These are phyloP conservation scores for Fomitopsis pulvina DNA, from an alignment of 768 basidiomycete species.

Conservation along the genomic window DNA sequence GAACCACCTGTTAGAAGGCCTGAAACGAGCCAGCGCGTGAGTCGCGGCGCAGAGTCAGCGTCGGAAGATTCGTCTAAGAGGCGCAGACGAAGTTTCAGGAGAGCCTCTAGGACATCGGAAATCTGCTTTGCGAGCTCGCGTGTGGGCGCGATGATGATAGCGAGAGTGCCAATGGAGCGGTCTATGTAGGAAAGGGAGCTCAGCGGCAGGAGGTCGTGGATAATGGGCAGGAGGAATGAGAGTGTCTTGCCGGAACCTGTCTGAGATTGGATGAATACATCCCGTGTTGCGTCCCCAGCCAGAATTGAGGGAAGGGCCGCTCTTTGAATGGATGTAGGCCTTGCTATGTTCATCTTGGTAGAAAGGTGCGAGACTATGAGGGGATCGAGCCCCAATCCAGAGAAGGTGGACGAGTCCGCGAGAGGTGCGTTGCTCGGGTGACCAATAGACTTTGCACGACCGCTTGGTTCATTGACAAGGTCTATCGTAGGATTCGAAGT, in stretches of 20 bases:
- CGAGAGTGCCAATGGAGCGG: conserved; percentile 89
- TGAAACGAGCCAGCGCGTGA: conserved; percentile 91
- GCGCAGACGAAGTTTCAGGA: conserved; percentile 72
- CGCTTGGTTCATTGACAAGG: conserved; percentile 1
- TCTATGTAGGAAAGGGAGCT: conserved; percentile 90
- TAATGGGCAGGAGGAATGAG: conserved; percentile 88
- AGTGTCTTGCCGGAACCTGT: conserved; percentile 97
- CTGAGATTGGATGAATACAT: conserved; percentile 92
- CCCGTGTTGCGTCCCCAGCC: conserved; percentile 37
- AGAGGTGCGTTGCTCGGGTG: conserved; percentile 82
- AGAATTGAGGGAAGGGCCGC: conserved; percentile 63
- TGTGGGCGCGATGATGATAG: conserved; percentile 91
- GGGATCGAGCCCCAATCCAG: conserved; percentile 77
- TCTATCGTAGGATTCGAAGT: conserved; percentile 24
- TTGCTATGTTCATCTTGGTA: conserved; percentile 72
- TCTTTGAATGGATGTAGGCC: conserved; percentile 88
- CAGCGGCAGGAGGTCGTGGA: conserved; percentile 89
- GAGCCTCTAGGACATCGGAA: conserved; percentile 82
- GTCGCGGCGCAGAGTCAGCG: conserved; percentile 30
- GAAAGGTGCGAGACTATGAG: conserved; percentile 73
- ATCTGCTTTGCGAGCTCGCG: conserved; percentile 96
- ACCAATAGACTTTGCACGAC: background rate
- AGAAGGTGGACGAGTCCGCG: conserved; percentile 67
- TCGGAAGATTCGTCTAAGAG: conserved; percentile 47
- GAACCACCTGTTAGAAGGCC: conserved; percentile 93